phyloP scores from a whole-genome alignment of 805 yeast species.

The Hanseniaspora jakobsenii region DNA sequence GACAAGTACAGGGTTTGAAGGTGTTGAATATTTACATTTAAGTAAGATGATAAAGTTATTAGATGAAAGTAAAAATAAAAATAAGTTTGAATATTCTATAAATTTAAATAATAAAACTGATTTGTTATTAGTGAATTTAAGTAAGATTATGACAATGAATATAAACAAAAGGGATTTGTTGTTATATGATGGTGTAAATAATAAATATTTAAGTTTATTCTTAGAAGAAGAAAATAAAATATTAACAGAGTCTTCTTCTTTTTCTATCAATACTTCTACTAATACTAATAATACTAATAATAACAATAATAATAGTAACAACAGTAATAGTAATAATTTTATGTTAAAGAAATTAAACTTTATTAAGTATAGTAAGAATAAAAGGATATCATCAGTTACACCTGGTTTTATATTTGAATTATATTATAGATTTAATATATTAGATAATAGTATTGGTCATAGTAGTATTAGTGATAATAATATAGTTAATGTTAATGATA shows the following conservation, averaged over 20 bases:
- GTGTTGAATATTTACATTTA: constrained; percentile 61
- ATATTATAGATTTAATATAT: constrained; percentile 1
- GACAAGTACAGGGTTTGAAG: constrained; percentile 62
- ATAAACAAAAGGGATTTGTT: not conserved
- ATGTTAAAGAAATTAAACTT: constrained; percentile 11
- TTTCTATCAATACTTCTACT: too few relatives aligned
- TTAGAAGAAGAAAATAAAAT: constrained; percentile 9
- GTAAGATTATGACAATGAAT: constrained; percentile 9
- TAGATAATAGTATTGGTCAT: not conserved
- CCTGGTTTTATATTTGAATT: constrained; percentile 11
- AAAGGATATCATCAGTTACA: constrained; percentile 9
- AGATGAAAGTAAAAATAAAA: constrained; percentile 30
- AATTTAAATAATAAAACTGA: constrained; percentile 26
- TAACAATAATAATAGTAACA: not conserved
- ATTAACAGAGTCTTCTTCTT: too few relatives aligned
- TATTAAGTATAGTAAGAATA: constrained; percentile 4
- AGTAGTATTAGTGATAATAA: not conserved
- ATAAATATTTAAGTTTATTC: constrained; percentile 4
- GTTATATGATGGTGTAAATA: constrained; percentile 1
- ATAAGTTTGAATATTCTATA: constrained; percentile 20
- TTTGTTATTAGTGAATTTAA: constrained; percentile 23
- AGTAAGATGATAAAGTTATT: constrained; percentile 47
- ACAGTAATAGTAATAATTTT: constrained; percentile 2
- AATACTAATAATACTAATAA: too few relatives aligned
- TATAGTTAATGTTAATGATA: constrained; percentile 1